Percentiles rank a stretch among this genome's conserved stretches.
Conservation (phyloP, 352 stramenopile genomes). For the Phytophthora meadii region DNA sequence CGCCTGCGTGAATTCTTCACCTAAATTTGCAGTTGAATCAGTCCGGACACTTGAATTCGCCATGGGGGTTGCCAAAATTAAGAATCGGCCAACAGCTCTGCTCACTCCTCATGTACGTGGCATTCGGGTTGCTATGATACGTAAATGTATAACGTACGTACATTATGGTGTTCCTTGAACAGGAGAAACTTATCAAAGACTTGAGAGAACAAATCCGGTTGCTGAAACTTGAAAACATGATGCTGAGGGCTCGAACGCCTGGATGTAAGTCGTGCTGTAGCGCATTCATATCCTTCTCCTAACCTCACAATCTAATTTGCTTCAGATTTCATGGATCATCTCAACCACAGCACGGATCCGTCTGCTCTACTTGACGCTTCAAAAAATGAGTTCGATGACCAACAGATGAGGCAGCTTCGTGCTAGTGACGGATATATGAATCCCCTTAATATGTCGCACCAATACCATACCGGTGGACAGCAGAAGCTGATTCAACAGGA, state of each 20-base stretch:
- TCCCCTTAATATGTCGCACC: slow-evolving; percentile 3
- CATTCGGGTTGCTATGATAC: not conserved
- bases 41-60: slow-evolving; percentile 78
- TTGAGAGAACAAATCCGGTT: slow-evolving; percentile 73
- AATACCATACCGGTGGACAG: slow-evolving; percentile 2
- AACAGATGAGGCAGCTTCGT: slow-evolving; percentile 4
- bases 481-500: slow-evolving; percentile 13
- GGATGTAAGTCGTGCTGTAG: slow-evolving; percentile 46
- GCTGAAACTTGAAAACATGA: slow-evolving; percentile 75
- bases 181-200: slow-evolving; percentile 79
- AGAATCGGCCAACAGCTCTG: slow-evolving; percentile 69
- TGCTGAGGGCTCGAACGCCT: slow-evolving; percentile 68
- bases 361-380: slow-evolving; percentile 3
- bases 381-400: not conserved
- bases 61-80: slow-evolving; percentile 85
- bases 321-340: slow-evolving; percentile 61
- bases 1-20: slow-evolving; percentile 68
- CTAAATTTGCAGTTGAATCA: slow-evolving; percentile 68
- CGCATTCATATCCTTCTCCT: not conserved
- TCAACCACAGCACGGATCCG: slow-evolving; percentile 19
- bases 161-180: not conserved
- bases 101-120: slow-evolving; percentile 64
- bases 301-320: not conserved
- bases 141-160: not conserved
- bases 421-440: slow-evolving; percentile 1